A percentile compares a stretch with the other conserved stretches of the same genome.
Conservation (phyloP, 768 basidiomycete species). For the Lepiota venenata region DNA sequence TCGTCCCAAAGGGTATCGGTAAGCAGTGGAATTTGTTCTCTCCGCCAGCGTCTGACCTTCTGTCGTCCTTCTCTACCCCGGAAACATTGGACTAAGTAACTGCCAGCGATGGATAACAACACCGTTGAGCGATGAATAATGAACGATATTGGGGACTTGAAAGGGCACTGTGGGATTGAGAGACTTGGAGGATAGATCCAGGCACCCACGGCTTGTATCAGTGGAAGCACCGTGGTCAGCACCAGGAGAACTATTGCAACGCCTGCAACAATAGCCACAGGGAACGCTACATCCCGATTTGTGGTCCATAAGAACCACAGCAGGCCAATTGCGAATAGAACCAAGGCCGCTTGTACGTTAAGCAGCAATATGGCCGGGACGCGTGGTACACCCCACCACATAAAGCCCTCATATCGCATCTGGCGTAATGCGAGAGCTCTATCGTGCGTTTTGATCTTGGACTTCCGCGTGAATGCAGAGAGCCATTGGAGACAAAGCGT, state of each 20-base stretch:
- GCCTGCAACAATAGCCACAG: constrained; percentile 19
- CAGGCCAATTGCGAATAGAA: constrained; percentile 27
- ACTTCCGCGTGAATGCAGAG: constrained; percentile 16
- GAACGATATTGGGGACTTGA: constrained; percentile 27
- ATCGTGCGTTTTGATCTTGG: constrained; percentile 14
- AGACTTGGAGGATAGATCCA: constrained; percentile 5
- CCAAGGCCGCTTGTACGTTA: constrained; percentile 24
- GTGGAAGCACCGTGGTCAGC: constrained; percentile 22
- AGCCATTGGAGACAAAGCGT: constrained; percentile 22
- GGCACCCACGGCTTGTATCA: constrained; percentile 15
- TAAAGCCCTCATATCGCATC: constrained; percentile 26
- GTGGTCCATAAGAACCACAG: constrained; percentile 24
- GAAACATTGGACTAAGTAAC: neutral
- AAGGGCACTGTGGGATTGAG: constrained; percentile 19
- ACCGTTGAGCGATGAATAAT: constrained; percentile 15
- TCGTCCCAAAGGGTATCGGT: constrained; percentile 2
- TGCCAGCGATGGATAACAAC: neutral
- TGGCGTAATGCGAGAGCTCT: constrained; percentile 20
- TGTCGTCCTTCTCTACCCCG: neutral
- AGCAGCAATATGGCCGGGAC: constrained; percentile 26
- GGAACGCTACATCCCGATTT: constrained; percentile 17
- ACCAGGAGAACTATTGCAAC: constrained; percentile 17
- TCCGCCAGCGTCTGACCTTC: neutral
- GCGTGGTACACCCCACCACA: constrained; percentile 24
- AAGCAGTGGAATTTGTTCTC: constrained; percentile 1